Percentiles rank a stretch among this genome's conserved stretches.
phyloP scores from a whole-genome alignment of 1,284 basidiomycete species.

The Naganishia albida region DNA sequence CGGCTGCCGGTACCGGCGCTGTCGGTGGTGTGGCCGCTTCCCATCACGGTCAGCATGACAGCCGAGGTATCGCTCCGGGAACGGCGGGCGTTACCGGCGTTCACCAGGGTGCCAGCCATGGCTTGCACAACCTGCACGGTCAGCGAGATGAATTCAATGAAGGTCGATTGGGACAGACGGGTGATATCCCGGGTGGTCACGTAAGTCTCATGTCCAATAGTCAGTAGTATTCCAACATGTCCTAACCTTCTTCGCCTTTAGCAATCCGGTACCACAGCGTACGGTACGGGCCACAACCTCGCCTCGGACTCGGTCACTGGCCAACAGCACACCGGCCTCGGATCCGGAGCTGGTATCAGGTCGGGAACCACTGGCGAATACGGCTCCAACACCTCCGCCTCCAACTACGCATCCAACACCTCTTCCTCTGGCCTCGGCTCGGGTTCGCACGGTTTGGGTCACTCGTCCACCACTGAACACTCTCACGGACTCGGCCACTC shows the following conservation, averaged over 20 bases:
- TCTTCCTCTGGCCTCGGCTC: no score
- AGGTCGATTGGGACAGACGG: constrained; percentile 17
- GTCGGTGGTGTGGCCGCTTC: not conserved
- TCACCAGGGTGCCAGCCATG: constrained; percentile 17
- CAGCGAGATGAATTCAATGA: constrained; percentile 22
- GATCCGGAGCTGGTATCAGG: constrained; percentile 8
- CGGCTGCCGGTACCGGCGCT: constrained; percentile 3
- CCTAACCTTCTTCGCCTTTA: not conserved
- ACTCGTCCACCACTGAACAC: no score
- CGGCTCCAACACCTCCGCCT: constrained; percentile 31
- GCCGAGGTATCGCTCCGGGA: not conserved
- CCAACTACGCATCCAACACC: constrained; percentile 25
- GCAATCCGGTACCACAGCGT: constrained; percentile 28
- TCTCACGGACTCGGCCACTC: constrained; percentile 7
- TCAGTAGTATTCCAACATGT: not conserved
- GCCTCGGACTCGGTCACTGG: constrained; percentile 14
- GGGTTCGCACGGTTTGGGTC: constrained; percentile 4
- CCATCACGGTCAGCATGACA: constrained; percentile 2
- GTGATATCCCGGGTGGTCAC: constrained; percentile 24
- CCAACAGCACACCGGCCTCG: constrained; percentile 11
- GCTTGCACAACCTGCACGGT: constrained; percentile 13
- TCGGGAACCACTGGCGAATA: constrained; percentile 11
- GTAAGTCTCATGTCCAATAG: constrained; percentile 3
- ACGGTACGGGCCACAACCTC: constrained; percentile 29
- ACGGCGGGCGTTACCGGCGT: not conserved